Percentiles rank a stretch among this genome's conserved stretches.
These are phyloP conservation scores for Pythium chondricola DNA, from an alignment of 352 stramenopile species.

Conservation along the genomic window DNA sequence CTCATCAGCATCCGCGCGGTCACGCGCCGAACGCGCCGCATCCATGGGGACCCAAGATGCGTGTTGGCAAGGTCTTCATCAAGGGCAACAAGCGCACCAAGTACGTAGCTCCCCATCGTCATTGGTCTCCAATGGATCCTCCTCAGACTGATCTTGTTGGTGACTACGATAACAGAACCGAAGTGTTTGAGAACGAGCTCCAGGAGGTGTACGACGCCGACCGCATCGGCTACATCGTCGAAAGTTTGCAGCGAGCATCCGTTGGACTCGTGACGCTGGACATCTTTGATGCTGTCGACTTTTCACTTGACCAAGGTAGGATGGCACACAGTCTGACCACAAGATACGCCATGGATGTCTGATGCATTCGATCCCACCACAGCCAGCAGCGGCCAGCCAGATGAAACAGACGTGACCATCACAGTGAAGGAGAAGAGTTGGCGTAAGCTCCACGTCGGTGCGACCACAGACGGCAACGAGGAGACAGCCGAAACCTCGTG, in stretches of 20 bases:
- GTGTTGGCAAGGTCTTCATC: slow-evolving; percentile 82
- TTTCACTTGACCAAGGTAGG: slow-evolving; percentile 72
- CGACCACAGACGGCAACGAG: slow-evolving; percentile 79
- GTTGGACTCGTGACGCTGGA: slow-evolving; percentile 68
- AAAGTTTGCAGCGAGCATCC: slow-evolving; percentile 49
- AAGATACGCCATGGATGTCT: neutral
- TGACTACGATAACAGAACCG: slow-evolving; percentile 29
- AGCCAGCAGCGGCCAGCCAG: slow-evolving; percentile 57
- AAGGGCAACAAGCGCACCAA: slow-evolving; percentile 86
- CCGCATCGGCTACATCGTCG: slow-evolving; percentile 59
- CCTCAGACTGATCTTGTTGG: neutral
- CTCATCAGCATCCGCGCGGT: neutral
- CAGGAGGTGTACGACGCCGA: slow-evolving; percentile 65
- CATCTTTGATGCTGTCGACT: slow-evolving; percentile 81
- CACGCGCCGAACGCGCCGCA: slow-evolving; percentile 31
- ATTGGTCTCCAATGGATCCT: too few relatives aligned
- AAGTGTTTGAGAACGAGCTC: slow-evolving; percentile 85
- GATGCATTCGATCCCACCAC: slow-evolving; percentile 7
- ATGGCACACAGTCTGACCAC: neutral
- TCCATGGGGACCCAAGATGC: slow-evolving; percentile 74
- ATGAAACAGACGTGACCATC: slow-evolving; percentile 85
- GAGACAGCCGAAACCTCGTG: slow-evolving; percentile 83
- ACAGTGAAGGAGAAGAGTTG: slow-evolving; percentile 85
- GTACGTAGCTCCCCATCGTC: too few relatives aligned
- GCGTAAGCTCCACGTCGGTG: slow-evolving; percentile 79